Evolutionary conservation across 1,284 basidiomycete genomes (phyloP), one percentile per base, ranked within the genome.

Genomic region (Trametes sp.): DNA sequence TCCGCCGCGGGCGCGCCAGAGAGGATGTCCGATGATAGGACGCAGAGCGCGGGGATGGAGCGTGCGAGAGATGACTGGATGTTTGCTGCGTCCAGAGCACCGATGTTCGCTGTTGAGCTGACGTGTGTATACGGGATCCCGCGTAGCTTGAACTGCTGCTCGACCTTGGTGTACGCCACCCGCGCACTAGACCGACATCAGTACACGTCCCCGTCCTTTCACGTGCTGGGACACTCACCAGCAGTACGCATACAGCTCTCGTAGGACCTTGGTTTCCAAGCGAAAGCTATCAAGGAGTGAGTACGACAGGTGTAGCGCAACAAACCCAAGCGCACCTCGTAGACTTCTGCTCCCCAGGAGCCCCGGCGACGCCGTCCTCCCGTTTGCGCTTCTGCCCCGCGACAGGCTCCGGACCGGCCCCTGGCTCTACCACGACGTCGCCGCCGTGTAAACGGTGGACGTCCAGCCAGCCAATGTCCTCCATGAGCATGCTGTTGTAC

Each of bases 121-220:
- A 94, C 89, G 56, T 91, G 86, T 2, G 82, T 86, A 72, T 89
- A 96, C 0, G 92, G 88, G 60, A 98, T 95, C 14, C 83, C 84
- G 19, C 92, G 89, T 35, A 86, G 77, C 74, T 94, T 94, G 72
- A 98, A 87, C 75, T 97, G 95, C 59, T 87, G 83, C 74, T 98
- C 94, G 57, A 98, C 88, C 69, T 90, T 93, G 64, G 88, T 90
- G 73, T 94, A 94, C 19, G 94, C 90, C n/a, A 96, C 92, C 9
- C 95, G 89, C 10, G 95, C 95, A 70, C 94, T 95, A 69, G 24
- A 36, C 28, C 16, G 9, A 13, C 1, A 26, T 64, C 23, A 64
- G 48, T n/a, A 19, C 4, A 19, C 42, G 31, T 14, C 21, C 10
- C 5, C 16, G 1, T 28, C n/a, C 31, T 52, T 56, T 21, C 55